Conservation (phyloP, 108 stramenopile genomes). For the Cyclotella distinguenda region DNA sequence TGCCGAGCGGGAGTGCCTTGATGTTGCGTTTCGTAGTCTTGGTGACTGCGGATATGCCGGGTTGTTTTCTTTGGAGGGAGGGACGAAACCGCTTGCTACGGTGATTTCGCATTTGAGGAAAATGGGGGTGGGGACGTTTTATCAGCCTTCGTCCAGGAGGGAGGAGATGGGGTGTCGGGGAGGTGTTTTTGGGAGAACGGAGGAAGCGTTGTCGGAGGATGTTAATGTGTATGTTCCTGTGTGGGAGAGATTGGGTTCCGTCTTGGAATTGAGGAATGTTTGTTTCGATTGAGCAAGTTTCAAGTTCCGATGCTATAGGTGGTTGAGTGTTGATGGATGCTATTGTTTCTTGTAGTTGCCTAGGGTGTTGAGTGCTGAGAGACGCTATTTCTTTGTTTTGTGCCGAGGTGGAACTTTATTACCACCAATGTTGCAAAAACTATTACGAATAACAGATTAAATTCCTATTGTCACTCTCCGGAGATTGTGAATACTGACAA, state of each 20-base stretch:
- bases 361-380: too few relatives aligned
- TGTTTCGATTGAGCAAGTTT: constrained; percentile 27
- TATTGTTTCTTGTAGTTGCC: too few relatives aligned
- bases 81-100: constrained; percentile 38
- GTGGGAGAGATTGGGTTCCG: constrained; percentile 28
- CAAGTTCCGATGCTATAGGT: too few relatives aligned
- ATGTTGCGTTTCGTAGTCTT: constrained; percentile 35
- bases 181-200: constrained; percentile 37
- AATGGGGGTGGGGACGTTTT: constrained; percentile 29
- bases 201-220: constrained; percentile 28
- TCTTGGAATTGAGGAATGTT: constrained; percentile 43
- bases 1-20: constrained; percentile 37
- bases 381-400: too few relatives aligned
- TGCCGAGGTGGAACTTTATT: too few relatives aligned
- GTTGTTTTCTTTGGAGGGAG: constrained; percentile 19
- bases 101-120: constrained; percentile 44
- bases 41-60: constrained; percentile 25
- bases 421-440: too few relatives aligned
- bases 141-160: constrained; percentile 28
- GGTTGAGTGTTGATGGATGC: too few relatives aligned
- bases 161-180: constrained; percentile 33
- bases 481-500: too few relatives aligned
- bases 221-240: constrained; percentile 39
- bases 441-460: too few relatives aligned
- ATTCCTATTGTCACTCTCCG: too few relatives aligned